Conservation (phyloP, 305 asterid genomes). For the Fraxinus xanthoxyloides region DNA sequence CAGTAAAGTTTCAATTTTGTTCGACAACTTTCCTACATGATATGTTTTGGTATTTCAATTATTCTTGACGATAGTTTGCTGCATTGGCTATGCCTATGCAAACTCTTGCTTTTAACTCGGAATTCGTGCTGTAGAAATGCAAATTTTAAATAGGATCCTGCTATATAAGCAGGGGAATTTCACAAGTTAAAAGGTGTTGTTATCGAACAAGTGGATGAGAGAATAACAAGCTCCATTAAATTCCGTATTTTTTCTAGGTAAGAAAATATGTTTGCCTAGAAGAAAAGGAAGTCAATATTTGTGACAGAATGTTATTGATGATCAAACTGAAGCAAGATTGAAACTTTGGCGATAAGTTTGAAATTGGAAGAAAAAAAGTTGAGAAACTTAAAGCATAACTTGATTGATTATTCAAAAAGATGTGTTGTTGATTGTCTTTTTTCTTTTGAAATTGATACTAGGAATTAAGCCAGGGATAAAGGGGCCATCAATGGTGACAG, state of each 20-base stretch:
- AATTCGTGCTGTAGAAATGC: background rate
- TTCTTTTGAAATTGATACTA: slow-evolving; percentile 19
- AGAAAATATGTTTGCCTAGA: background rate
- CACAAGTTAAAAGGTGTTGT: background rate
- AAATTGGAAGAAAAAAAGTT: background rate
- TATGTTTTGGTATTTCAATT: background rate
- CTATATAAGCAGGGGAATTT: background rate
- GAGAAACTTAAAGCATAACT: background rate
- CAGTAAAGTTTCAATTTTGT: background rate
- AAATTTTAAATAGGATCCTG: background rate
- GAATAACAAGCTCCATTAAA: background rate
- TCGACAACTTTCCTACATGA: background rate
- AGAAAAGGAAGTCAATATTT: background rate
- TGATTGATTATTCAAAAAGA: background rate
- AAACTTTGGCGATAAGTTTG: background rate
- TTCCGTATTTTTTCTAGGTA: background rate
- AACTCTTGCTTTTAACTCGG: background rate
- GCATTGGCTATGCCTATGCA: background rate
- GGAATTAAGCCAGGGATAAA: slow-evolving; percentile 91
- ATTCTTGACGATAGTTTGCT: background rate
- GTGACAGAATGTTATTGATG: background rate
- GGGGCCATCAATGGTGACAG: slow-evolving; percentile 99
- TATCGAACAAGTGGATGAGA: background rate
- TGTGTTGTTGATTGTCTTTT: slow-evolving; percentile 3
- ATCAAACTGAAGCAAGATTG: background rate